Evolutionary conservation across 805 yeast species (phyloP).

Genomic region (Cyberlindnera galapagoensis): DNA sequence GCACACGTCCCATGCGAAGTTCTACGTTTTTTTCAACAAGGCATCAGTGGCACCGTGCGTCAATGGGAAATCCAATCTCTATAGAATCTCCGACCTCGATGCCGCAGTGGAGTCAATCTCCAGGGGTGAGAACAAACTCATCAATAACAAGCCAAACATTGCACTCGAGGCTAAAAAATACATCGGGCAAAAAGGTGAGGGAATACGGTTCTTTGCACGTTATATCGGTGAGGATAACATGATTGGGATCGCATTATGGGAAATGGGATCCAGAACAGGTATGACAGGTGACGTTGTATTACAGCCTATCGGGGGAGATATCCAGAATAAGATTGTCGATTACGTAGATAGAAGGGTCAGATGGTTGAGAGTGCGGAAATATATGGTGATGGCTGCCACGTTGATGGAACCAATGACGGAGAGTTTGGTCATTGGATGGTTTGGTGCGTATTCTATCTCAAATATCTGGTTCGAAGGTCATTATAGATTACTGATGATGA

Average conservation of each 20-base stretch:
- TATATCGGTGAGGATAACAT: slow-evolving; percentile 91
- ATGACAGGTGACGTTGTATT: slow-evolving; percentile 73
- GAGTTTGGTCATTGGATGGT: slow-evolving; percentile 55
- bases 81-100: slow-evolving; percentile 61
- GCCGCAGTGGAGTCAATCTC: slow-evolving; percentile 41
- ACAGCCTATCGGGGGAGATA: slow-evolving; percentile 56
- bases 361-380: slow-evolving; percentile 82
- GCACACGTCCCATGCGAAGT: slow-evolving; percentile 78
- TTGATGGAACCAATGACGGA: slow-evolving; percentile 85
- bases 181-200: slow-evolving; percentile 29
- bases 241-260: slow-evolving; percentile 86
- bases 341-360: slow-evolving; percentile 66
- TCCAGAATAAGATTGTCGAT: slow-evolving; percentile 36
- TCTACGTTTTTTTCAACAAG: slow-evolving; percentile 72
- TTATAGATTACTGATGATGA: slow-evolving; percentile 34
- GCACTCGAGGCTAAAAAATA: slow-evolving; percentile 28
- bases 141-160: slow-evolving; percentile 29
- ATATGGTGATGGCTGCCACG: slow-evolving; percentile 84
- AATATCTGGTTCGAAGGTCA: slow-evolving; percentile 31
- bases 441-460: slow-evolving; percentile 57
- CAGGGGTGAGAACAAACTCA: slow-evolving; percentile 22
- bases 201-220: slow-evolving; percentile 64
- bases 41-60: slow-evolving; percentile 81
- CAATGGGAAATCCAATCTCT: slow-evolving; percentile 82
- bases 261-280: slow-evolving; percentile 62